Percentiles rank a stretch among this genome's conserved stretches.
Evolutionary conservation across 2,329 filamentous ascomycete genomes (phyloP).

Genomic region (Pestalotiopsis sp.): DNA sequence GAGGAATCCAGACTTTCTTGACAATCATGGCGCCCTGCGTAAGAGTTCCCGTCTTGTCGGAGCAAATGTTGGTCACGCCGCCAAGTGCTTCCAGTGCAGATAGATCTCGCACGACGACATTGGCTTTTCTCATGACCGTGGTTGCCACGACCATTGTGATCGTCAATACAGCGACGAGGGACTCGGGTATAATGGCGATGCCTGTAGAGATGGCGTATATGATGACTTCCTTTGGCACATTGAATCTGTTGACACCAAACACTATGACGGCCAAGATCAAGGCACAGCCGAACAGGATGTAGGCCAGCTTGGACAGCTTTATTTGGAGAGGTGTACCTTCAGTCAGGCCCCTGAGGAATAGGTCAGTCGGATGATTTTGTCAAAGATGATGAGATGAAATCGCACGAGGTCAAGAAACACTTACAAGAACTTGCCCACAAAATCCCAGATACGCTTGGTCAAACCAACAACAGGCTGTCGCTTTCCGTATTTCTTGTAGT

Average conservation of each 20-base stretch:
- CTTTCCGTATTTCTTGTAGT: constrained; percentile 55
- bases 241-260: constrained; percentile 58
- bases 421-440: constrained; percentile 51
- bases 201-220: constrained; percentile 61
- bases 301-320: constrained; percentile 76
- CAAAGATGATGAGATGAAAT: neutral
- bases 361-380: neutral
- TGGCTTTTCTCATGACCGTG: constrained; percentile 64
- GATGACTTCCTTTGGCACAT: constrained; percentile 52
- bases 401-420: neutral
- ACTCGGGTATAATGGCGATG: constrained; percentile 65
- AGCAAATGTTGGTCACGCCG: constrained; percentile 73
- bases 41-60: constrained; percentile 72
- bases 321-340: constrained; percentile 78
- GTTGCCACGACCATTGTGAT: constrained; percentile 71
- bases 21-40: constrained; percentile 72
- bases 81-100: constrained; percentile 70
- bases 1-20: constrained; percentile 66
- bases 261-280: constrained; percentile 58
- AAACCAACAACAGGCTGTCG: constrained; percentile 49
- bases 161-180: constrained; percentile 68
- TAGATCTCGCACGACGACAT: constrained; percentile 67
- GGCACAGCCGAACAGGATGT: constrained; percentile 75
- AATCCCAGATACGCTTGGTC: constrained; percentile 47
- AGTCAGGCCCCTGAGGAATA: constrained; percentile 48